Percentiles rank a stretch among this genome's conserved stretches.
Conservation (phyloP, 2,329 filamentous ascomycete species). For the Colletotrichum sojae region DNA sequence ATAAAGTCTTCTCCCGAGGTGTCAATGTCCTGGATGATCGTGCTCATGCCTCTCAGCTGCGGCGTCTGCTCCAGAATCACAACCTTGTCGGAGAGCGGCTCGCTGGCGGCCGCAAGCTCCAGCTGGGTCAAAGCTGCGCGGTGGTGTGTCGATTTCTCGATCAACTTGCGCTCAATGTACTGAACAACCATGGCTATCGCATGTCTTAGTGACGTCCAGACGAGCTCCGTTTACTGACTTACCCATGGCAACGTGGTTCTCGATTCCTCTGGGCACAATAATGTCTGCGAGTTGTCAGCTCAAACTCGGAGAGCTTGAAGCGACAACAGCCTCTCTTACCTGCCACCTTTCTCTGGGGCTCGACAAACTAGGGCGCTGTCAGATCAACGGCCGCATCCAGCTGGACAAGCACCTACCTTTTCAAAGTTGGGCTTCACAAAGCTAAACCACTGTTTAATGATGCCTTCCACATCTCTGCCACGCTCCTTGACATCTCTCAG, state of each 20-base stretch:
- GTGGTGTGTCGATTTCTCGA: constrained; percentile 88
- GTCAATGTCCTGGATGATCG: constrained; percentile 85
- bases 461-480: constrained; percentile 92
- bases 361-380: constrained; percentile 73
- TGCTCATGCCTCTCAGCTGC: constrained; percentile 90
- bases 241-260: constrained; percentile 93
- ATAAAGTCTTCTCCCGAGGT: constrained; percentile 92
- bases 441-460: constrained; percentile 97
- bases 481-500: constrained; percentile 90
- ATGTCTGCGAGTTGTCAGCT: constrained; percentile 71
- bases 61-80: constrained; percentile 81
- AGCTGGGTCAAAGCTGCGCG: constrained; percentile 83
- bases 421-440: constrained; percentile 98
- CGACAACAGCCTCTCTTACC: constrained; percentile 60
- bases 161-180: constrained; percentile 88
- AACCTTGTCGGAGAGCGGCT: constrained; percentile 82
- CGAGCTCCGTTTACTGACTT: constrained; percentile 46
- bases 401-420: constrained; percentile 62
- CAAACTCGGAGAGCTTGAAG: neutral
- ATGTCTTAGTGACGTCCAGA: constrained; percentile 14
- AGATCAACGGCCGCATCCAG: neutral
- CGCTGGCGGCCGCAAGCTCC: constrained; percentile 78
- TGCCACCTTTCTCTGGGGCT: constrained; percentile 90
- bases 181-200: constrained; percentile 87
- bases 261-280: constrained; percentile 93